Conservation (phyloP, 208 protist genomes). For the Naegleria gruberi region DNA sequence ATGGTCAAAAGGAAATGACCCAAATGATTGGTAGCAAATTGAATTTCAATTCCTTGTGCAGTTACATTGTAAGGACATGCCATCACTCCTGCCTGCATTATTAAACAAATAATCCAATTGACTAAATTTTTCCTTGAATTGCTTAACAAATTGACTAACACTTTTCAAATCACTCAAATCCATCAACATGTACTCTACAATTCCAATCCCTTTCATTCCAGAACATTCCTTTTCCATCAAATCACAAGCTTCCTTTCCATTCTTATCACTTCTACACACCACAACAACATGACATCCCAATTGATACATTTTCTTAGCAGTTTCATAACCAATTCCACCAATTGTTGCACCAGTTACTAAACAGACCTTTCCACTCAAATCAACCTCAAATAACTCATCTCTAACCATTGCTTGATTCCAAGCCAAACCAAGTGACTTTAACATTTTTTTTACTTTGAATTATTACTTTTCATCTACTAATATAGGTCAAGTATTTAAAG, state of each 20-base stretch:
- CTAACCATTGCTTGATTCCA: no score
- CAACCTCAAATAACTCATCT: no score
- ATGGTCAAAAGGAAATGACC: conserved; percentile 30
- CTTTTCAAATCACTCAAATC: conserved; percentile 24
- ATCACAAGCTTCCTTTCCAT: not conserved
- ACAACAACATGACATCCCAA: not conserved
- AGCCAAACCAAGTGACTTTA: no score
- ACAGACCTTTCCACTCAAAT: no score
- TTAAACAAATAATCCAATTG: conserved; percentile 30
- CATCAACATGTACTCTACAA: not conserved
- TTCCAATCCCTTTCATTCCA: no score
- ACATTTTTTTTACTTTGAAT: no score
- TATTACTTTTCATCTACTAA: no score
- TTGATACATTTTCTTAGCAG: not conserved
- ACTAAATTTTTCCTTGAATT: not conserved
- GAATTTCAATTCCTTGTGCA: conserved; percentile 8
- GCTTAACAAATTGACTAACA: conserved; percentile 8
- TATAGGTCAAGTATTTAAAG: no score
- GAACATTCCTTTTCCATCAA: not conserved
- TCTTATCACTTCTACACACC: not conserved
- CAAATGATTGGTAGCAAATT: conserved; percentile 33
- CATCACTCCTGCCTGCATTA: conserved; percentile 35
- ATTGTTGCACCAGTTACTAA: not conserved
- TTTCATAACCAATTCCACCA: not conserved
- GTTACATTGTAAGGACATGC: not conserved